Evolutionary conservation across 2,329 filamentous ascomycete species (phyloP), one percentile per base, ranked within the genome.

Genomic region (Xylaria hypoxylon): DNA sequence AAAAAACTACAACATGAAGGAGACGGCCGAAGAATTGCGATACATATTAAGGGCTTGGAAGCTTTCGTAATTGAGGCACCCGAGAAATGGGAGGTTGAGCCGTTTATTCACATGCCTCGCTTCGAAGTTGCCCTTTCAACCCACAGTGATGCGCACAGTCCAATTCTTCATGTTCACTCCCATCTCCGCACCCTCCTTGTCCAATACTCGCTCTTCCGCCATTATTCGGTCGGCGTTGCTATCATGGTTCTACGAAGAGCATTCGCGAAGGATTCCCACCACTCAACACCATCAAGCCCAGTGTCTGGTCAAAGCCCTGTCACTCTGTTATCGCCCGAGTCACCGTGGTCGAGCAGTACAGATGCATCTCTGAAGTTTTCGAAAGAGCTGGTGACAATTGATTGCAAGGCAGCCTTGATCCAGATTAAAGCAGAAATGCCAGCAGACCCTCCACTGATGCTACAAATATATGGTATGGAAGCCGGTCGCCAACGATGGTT

Each of bases 341-440:
- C 77, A 3, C 77, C 79, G 35, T 71, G 13, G 68, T 70, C 44
- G 60, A 69, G 68, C 75, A 68, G 72, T 31, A 74, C 67, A 75
- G 77, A 78, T 31, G 74, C 78, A 2, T 72, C 77, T 7, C 75
- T 78, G 5, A 80, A 77, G 1, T 26, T 76, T 24, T 69, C 77
- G 0, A 79, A 78, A 2, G 95, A 99, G 76, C 83, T 97, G 15
- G 81, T 96, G 13, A 92, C 92, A 1, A 79, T 97, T 19, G 95
- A 98, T 76, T 83, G 97, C 72, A 96, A 92, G 78, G 89, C 91
- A 5, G 87, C 89, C 1, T 85, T 97, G 38, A 81, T 98, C 22
- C 95, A 98, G 76, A 79, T 98, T 71, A 98, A 98, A 79, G 92
- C 92, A 5, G 89, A 90, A 50, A 90, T 98, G 87, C 95, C 96